Percentiles rank a stretch among this genome's conserved stretches.
Evolutionary conservation across 768 basidiomycete genomes (phyloP).

Genomic region (Rhodotorula taiwanensis): DNA sequence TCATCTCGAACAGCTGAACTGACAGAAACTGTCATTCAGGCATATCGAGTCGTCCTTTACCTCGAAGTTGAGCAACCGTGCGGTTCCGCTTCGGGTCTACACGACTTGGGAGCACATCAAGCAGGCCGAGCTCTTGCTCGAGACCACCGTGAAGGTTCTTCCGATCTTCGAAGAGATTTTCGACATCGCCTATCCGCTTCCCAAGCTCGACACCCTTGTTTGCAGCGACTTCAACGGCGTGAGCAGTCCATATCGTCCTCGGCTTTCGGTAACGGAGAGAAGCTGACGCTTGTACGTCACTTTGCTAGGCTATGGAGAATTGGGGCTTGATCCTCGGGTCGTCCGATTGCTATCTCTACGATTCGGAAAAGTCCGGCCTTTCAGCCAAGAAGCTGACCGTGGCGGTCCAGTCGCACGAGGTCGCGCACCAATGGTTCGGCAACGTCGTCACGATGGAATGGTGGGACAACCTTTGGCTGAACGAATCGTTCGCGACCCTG

Average conservation of each 20-base stretch:
- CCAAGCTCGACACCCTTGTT: constrained; percentile 88
- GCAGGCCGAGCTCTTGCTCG: constrained; percentile 76
- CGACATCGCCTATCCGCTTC: constrained; percentile 82
- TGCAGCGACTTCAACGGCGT: constrained; percentile 77
- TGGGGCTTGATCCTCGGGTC: constrained; percentile 82
- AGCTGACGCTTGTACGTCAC: no score
- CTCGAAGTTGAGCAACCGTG: constrained; percentile 71
- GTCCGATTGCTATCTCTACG: constrained; percentile 69
- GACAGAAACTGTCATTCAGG: no score
- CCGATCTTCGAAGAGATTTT: constrained; percentile 88
- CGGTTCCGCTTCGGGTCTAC: constrained; percentile 76
- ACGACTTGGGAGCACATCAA: constrained; percentile 72
- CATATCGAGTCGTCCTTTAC: constrained; percentile 66
- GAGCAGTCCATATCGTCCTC: background rate
- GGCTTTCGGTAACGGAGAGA: no score
- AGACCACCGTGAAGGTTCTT: constrained; percentile 71
- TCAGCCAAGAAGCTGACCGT: constrained; percentile 70
- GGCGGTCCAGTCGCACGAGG: constrained; percentile 70
- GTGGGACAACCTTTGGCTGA: constrained; percentile 47
- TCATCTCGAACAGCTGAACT: no score
- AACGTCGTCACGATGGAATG: constrained; percentile 64
- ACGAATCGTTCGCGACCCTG: constrained; percentile 45
- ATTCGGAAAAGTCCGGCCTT: constrained; percentile 66
- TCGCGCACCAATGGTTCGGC: constrained; percentile 50
- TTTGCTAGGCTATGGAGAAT: constrained; percentile 57